These are phyloP conservation scores for Ilex aquifolium DNA, from an alignment of 257 asterid species.

Conservation along the genomic window DNA sequence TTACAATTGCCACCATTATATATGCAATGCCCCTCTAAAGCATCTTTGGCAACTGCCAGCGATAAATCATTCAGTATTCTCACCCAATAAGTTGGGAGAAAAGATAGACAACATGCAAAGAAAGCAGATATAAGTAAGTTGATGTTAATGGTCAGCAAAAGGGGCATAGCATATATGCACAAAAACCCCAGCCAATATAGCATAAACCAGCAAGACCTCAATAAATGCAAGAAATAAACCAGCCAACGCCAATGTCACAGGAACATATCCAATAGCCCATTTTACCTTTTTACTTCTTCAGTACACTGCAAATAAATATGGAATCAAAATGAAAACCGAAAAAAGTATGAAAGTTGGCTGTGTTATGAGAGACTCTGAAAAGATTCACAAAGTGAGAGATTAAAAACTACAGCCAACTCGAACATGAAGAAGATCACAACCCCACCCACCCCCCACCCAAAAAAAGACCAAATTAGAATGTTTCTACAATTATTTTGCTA, in stretches of 20 bases:
- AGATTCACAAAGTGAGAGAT: too few species aligned
- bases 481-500: too few species aligned
- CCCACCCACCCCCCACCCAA: too few species aligned
- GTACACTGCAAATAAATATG: neutral
- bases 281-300: neutral
- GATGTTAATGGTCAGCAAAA: too few species aligned
- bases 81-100: neutral
- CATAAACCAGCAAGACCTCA: too few species aligned
- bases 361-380: neutral
- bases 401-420: too few species aligned
- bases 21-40: slow-evolving; percentile 89
- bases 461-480: too few species aligned
- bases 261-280: neutral
- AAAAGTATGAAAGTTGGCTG: neutral
- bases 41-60: slow-evolving; percentile 64
- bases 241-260: neutral
- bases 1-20: slow-evolving; percentile 98
- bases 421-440: too few species aligned
- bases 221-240: neutral
- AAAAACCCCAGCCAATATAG: too few species aligned
- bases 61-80: too few species aligned
- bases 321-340: neutral
- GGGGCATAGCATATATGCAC: too few species aligned
- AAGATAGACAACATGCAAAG: neutral
- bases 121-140: neutral